A percentile compares a stretch with the other conserved stretches of the same genome.
Conservation (phyloP, 2,329 filamentous ascomycete genomes). For the Penicillium corylophilum region DNA sequence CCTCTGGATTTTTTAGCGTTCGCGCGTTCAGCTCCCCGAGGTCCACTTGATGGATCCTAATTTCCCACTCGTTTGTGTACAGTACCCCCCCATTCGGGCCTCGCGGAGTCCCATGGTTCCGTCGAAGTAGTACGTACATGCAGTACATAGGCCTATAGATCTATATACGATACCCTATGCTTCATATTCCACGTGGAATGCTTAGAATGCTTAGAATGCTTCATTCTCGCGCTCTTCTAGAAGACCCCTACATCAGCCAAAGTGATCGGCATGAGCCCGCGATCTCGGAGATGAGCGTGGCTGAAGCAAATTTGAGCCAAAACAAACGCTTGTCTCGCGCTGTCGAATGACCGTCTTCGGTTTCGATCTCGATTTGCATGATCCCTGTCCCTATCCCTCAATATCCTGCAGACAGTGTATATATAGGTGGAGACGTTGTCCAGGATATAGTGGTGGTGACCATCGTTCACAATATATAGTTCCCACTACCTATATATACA, state of each 20-base stretch:
- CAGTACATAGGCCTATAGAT: background rate
- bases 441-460: background rate
- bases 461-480: background rate
- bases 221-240: slow-evolving; percentile 1
- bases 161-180: background rate
- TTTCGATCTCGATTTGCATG: background rate
- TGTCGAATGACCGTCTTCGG: background rate
- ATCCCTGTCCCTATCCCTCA: background rate
- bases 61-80: slow-evolving; percentile 21
- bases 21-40: slow-evolving; percentile 18
- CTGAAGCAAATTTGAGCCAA: background rate
- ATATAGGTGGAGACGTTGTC: background rate
- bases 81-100: slow-evolving; percentile 3
- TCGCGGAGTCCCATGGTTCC: slow-evolving; percentile 1
- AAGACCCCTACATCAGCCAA: slow-evolving; percentile 1
- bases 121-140: background rate
- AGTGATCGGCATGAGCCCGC: slow-evolving; percentile 2
- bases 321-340: background rate
- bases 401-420: background rate
- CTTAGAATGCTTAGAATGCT: background rate
- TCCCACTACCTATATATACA: background rate
- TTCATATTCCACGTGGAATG: background rate
- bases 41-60: slow-evolving; percentile 15
- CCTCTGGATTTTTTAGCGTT: slow-evolving; percentile 14
- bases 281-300: slow-evolving; percentile 6